Base-by-base conservation (phyloP, 2,329 filamentous ascomycete species). In the Hansfordia pulvinata region DNA sequence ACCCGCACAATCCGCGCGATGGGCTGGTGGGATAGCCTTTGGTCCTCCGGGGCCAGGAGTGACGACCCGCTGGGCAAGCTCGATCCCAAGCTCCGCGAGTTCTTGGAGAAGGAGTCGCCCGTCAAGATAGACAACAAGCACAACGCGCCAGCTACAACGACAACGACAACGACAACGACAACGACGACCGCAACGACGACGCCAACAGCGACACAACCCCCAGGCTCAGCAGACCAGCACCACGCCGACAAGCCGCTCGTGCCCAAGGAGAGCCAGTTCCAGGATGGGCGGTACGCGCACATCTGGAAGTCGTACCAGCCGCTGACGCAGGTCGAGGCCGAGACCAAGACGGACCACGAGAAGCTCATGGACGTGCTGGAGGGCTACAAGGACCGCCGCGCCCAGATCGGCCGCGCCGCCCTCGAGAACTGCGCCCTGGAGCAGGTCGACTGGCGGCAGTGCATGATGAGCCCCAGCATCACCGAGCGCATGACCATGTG, bases 381-480 rank as follows among this genome's bases (percentile, higher is more conserved):
- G 28, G 76, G 73, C 6, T 92, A 77, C 64, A 92, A 93, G 50
- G 73, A 82, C 46, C 75, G 85, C 34, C 83, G 80, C 47, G 68
- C 71, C 18, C 67, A 73, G 29, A 81, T 96, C 34, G 82, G 81
- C 17, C 64, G 69, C 21, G 81, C 84, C 2, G 86, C 88, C 8
- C 62, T 93, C 44, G 90, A 98, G 57, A 98, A 96, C 50, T 98
- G 90, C 53, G 78, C 84, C 1, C 52, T 86, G 33, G 83, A 93
- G 49, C 84, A 94, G 56, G 64, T 83, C 46, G 76, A 77, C 31
- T 77, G 92, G 61, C 74, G 76, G 33, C 65, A 78, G 25, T 98
- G 90, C 61, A 90, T 90, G 63, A 67, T 69, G 42, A 62, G 64
- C 29, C 86, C 86, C 16, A 66, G 62, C 26, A 71, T 72, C 60